phyloP scores from a whole-genome alignment of 164 flowering plant genomes.

The Chimonanthus praecox region DNA sequence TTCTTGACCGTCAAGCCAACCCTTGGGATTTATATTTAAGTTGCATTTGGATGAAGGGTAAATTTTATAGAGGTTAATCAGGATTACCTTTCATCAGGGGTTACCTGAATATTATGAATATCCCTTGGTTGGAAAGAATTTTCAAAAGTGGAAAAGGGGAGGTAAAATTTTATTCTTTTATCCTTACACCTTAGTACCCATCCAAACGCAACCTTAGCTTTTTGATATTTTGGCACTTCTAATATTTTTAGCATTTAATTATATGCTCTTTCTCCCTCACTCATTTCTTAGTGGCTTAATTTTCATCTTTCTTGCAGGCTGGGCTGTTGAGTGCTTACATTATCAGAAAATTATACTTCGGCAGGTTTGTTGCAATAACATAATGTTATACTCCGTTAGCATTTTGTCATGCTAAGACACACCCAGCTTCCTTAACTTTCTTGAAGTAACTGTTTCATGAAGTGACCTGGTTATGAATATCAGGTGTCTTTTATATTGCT shows the following conservation, averaged over 20 bases:
- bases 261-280: neutral
- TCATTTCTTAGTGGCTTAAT: neutral
- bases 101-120: too few species aligned
- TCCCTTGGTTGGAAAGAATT: too few species aligned
- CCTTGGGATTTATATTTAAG: too few species aligned
- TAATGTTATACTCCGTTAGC: neutral
- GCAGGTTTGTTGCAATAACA: constrained; percentile 20
- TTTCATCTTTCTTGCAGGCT: constrained; percentile 39
- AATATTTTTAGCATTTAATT: neutral
- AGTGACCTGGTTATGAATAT: neutral
- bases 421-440: neutral
- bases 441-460: neutral
- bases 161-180: too few species aligned
- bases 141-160: too few species aligned
- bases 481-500: neutral
- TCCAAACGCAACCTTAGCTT: too few species aligned
- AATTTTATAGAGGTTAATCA: too few species aligned
- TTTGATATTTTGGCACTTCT: neutral
- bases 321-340: constrained; percentile 83
- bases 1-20: too few species aligned
- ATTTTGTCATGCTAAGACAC: neutral
- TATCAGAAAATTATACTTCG: constrained; percentile 60
- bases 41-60: too few species aligned
- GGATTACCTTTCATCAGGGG: too few species aligned
- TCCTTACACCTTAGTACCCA: too few species aligned